Evolutionary conservation across 148 eudicot genomes (phyloP), one percentile per base, ranked within the genome.

Genomic region (Chenopodium berlandieri): DNA sequence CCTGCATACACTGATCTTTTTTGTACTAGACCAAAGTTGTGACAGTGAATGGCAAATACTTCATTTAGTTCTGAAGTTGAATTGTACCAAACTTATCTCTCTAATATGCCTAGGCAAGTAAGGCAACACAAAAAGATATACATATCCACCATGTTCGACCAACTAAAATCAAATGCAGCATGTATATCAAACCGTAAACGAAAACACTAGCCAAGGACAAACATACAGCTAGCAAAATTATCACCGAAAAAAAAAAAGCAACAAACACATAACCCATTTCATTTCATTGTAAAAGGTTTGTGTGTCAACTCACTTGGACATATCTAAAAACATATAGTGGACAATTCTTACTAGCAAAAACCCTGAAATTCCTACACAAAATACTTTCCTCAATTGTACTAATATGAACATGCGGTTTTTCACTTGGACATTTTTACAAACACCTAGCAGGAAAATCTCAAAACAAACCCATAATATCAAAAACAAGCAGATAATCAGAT

Each of bases 391-490:
- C 6, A 52, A 58, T 7, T 63, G 2, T 50, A 40, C 16, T 22
- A 16, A 0, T 25, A 3, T 70, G 32, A 7, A 11, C 14, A 11
- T 50, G 3, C 11, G 54, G 58, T 31, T 70, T 69, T 70, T 76
- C 80, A 82, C 62, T 77, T 20, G 46, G 50, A 77, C 60, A 77
- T 62, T 46, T 71, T 27, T 47, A 71, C 62, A 73, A 60, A 47
- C 80, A 63, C 32, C 34, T 63, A 8, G 23, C 3, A 71, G 20
- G 25, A 13, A 32, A 67, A 7, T 22, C 22, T 10, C 12, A 32
- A 75, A 58, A 44, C 20, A 32, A 75, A 52, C 23, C 10, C 58
- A 3, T 67, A 20, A 25, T 23, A 32, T 13, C 25, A 77, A 1
- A 75, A 40, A 58, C 68, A 69, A 64, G 62, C 47, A 60, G 54